These are phyloP conservation scores for Centrapalus pauciflorus DNA, from an alignment of 129 eudicot species.

Conservation along the genomic window DNA sequence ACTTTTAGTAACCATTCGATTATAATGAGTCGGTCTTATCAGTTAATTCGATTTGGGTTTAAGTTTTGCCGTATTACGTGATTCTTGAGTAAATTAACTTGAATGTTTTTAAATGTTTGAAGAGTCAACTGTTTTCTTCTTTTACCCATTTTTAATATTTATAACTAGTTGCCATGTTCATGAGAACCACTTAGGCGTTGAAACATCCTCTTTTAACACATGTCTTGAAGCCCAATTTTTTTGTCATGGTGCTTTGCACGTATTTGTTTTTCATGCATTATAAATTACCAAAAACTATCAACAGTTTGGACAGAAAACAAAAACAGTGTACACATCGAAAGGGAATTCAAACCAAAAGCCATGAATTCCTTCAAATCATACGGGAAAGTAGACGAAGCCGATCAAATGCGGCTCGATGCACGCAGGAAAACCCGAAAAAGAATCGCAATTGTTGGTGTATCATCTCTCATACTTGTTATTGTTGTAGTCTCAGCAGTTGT, in stretches of 20 bases:
- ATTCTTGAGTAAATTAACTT: too few relatives aligned
- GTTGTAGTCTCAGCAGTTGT: conserved; percentile 48
- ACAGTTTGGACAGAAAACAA: conserved; percentile 3
- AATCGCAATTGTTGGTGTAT: conserved; percentile 31
- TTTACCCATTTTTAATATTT: too few relatives aligned
- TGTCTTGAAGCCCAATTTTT: neutral
- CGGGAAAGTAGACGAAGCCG: conserved; percentile 49
- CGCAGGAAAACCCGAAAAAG: conserved; percentile 45
- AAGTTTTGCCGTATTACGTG: too few relatives aligned
- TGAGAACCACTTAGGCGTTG: conserved; percentile 9
- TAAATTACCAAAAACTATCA: conserved; percentile 12
- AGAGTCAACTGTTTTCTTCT: too few relatives aligned
- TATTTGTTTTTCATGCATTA: conserved; percentile 12
- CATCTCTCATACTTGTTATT: conserved; percentile 43
- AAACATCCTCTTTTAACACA: neutral
- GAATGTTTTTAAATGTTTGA: too few relatives aligned
- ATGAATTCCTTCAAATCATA: conserved; percentile 49
- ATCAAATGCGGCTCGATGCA: conserved; percentile 41
- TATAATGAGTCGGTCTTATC: too few relatives aligned
- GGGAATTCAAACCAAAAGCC: neutral
- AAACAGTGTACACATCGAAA: neutral
- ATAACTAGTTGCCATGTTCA: too few relatives aligned
- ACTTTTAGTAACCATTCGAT: too few relatives aligned
- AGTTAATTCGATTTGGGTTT: too few relatives aligned
- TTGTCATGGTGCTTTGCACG: conserved; percentile 46